Percentiles rank a stretch among this genome's conserved stretches.
phyloP scores from a whole-genome alignment of 169 alveolate genomes.

The Besnoitia besnoiti region DNA sequence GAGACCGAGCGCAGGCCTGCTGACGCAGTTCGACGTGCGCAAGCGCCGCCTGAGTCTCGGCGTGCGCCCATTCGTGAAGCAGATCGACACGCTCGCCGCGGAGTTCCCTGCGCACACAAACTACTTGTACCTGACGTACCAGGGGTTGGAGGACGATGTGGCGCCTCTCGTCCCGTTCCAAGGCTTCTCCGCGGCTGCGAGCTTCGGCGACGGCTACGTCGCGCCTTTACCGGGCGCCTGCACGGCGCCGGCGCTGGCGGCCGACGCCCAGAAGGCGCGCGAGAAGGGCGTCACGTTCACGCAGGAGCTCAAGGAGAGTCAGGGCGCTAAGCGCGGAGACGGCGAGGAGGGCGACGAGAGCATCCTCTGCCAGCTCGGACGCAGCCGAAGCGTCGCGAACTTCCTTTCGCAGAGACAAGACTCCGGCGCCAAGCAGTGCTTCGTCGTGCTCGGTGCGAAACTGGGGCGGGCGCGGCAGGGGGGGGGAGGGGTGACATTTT shows the following conservation, averaged over 20 bases:
- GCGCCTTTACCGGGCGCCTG: background rate
- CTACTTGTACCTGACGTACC: conserved; percentile 87
- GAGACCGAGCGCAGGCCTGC: background rate
- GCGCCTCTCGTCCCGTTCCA: conserved; percentile 71
- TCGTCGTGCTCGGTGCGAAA: conserved; percentile 12
- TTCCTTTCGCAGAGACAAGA: background rate
- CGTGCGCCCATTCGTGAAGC: conserved; percentile 81
- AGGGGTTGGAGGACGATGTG: conserved; percentile 82
- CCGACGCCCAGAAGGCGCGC: background rate
- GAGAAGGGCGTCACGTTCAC: background rate
- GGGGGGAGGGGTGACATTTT: background rate
- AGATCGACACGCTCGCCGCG: conserved; percentile 89
- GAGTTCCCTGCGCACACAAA: conserved; percentile 89
- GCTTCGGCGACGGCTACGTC: no score
- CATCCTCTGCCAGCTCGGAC: background rate
- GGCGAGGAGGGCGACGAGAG: background rate
- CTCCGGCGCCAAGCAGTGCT: background rate
- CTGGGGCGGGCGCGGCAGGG: background rate
- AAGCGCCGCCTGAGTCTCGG: conserved; percentile 71
- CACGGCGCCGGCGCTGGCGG: background rate
- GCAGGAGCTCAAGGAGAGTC: background rate
- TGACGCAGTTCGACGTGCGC: conserved; percentile 79
- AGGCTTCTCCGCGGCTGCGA: no score
- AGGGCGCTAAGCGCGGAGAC: background rate
- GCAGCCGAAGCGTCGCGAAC: background rate